These are phyloP conservation scores for Trichophyton mentagrophytes DNA, from an alignment of 2,329 filamentous ascomycete species.

Conservation along the genomic window DNA sequence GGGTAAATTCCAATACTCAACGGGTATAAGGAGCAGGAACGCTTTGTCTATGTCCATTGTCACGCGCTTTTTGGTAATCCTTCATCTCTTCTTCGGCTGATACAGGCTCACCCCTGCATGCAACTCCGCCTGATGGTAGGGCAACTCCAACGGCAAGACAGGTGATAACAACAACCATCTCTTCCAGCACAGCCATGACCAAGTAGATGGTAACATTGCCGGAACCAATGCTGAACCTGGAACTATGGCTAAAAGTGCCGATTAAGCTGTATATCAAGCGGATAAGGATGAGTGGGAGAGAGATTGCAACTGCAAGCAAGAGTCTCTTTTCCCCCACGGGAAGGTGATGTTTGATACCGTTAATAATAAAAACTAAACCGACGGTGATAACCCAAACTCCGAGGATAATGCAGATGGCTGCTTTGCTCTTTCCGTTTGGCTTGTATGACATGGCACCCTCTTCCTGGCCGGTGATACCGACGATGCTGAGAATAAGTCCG, in stretches of 20 bases:
- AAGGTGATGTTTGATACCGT: slow-evolving; percentile 22
- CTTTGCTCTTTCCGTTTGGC: not conserved
- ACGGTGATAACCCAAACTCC: not conserved
- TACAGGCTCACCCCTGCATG: not conserved
- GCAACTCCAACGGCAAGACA: slow-evolving; percentile 22
- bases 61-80: not conserved
- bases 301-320: slow-evolving; percentile 16
- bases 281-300: slow-evolving; percentile 39
- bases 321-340: slow-evolving; percentile 37
- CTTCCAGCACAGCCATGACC: slow-evolving; percentile 39
- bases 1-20: no score
- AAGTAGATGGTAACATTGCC: slow-evolving; percentile 32
- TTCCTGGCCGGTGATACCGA: not conserved
- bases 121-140: not conserved
- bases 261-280: slow-evolving; percentile 39
- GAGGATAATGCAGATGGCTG: not conserved
- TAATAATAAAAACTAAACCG: slow-evolving; percentile 21
- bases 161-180: slow-evolving; percentile 37
- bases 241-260: slow-evolving; percentile 30
- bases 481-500: slow-evolving; percentile 1
- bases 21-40: not conserved
- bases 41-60: not conserved
- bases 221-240: slow-evolving; percentile 32
- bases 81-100: not conserved
- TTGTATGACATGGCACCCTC: not conserved